Evolutionary conservation across 192 early-diverging fungal genomes (phyloP).

Genomic region (Coemansia sp.): DNA sequence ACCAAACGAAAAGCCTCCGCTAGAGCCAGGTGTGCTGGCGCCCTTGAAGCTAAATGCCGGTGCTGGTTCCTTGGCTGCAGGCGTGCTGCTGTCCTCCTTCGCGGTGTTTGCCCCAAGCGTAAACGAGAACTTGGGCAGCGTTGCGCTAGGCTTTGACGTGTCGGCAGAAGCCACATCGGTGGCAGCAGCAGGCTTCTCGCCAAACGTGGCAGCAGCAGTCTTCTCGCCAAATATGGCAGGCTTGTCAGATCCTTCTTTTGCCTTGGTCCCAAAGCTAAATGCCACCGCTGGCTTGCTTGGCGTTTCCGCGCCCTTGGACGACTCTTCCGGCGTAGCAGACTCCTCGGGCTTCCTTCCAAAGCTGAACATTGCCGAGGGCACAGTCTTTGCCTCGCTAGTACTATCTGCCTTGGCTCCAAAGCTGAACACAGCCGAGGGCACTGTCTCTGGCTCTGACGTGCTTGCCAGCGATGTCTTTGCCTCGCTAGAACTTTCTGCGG

Average conservation of each 20-base stretch:
- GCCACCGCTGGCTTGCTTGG: conserved; percentile 13
- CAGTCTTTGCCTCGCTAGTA: conserved; percentile 4
- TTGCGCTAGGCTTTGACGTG: neutral
- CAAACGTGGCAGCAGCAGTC: neutral
- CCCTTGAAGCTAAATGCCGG: neutral
- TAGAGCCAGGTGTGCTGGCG: neutral
- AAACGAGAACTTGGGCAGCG: conserved; percentile 15
- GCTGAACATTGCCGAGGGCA: neutral
- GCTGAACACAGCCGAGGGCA: neutral
- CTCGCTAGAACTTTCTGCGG: neutral
- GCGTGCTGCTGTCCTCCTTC: neutral
- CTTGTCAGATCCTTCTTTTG: conserved; percentile 2
- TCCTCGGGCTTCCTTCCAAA: conserved; percentile 13
- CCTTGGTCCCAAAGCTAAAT: conserved; percentile 3
- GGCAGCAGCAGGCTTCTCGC: too few species aligned
- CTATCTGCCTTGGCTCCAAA: conserved; percentile 12
- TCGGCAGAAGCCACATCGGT: neutral
- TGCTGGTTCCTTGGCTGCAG: neutral
- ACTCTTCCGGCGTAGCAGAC: neutral
- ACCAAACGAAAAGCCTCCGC: conserved; percentile 1
- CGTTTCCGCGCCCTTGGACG: conserved; percentile 4
- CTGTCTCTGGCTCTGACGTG: neutral
- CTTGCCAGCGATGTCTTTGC: conserved; percentile 5
- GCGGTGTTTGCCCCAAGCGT: conserved; percentile 11
- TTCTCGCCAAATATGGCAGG: neutral